Base-by-base conservation (phyloP, 1,284 basidiomycete genomes). In the Ceratobasidium sp. region DNA sequence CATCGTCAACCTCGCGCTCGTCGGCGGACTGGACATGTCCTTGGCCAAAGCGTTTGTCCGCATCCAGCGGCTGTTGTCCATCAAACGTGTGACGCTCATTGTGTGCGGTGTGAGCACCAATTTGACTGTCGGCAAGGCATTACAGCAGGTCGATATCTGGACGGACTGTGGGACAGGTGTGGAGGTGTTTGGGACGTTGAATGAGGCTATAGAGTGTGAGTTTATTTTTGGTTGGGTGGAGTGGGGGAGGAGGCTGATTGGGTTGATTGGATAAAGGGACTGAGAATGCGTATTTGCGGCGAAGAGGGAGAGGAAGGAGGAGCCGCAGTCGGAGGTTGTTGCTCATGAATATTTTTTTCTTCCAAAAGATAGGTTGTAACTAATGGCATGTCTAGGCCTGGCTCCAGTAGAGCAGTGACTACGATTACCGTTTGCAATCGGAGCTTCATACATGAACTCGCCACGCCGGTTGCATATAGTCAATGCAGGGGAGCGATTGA, bases 1-100 rank as follows among this genome's bases (percentile, higher is more conserved):
- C 56, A 88, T 97, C 13, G 88, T 97, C 74, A 96, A 98, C 82
- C 90, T 98, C 52, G 87, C 93, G 20, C 89, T 96, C 48, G 96
- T 97, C 0, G 91, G 90, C 26, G 96, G 96, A 0, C 92, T 99
- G 40, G 97, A 99, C 85, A 94, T 99, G 88, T 97, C 95, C 0
- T 92, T 96, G 0, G 96, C 97, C 1, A 97, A 99, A 83, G 96
- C 97, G 0, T 96, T 99, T 81, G 93, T 98, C 66, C 90, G 97
- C 28, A 90, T 99, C 33, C 96, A 98, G 82, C 89, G 97, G 13
- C 83, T 99, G 20, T 87, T 99, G 28, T 87, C 90, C 13, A 90
- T 91, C 13, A 94, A 94, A 82, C 89, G 89, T 15, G 93, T 99
- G 57, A 89, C 93, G 0, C 88, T 99, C 33, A 95, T 99, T 20